These are phyloP conservation scores for Blastobotrys elegans DNA, from an alignment of 1,139 yeast genomes.

Conservation along the genomic window DNA sequence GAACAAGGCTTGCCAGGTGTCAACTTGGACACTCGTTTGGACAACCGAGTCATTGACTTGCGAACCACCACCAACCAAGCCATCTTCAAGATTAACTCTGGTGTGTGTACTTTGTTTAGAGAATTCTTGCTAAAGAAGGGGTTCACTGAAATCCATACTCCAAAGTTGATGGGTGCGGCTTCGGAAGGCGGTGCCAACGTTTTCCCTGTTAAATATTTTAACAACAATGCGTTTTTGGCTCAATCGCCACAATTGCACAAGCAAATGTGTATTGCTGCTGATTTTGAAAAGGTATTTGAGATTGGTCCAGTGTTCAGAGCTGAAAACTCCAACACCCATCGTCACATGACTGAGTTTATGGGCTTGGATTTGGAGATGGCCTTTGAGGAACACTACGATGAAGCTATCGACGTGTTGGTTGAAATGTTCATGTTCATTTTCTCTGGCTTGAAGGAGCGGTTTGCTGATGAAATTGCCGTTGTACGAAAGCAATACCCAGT, in stretches of 20 bases:
- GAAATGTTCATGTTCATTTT: conserved; percentile 88
- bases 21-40: conserved; percentile 92
- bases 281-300: conserved; percentile 93
- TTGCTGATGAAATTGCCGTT: conserved; percentile 73
- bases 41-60: conserved; percentile 89
- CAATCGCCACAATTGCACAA: conserved; percentile 98
- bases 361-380: conserved; percentile 99
- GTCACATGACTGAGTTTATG: conserved; percentile 98
- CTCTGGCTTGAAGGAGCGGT: conserved; percentile 73
- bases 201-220: conserved; percentile 88
- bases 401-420: conserved; percentile 76
- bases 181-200: conserved; percentile 98
- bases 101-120: conserved; percentile 81
- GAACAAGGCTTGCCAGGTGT: conserved; percentile 88
- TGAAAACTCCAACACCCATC: conserved; percentile 96
- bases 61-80: conserved; percentile 98
- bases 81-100: conserved; percentile 88
- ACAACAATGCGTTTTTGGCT: conserved; percentile 87
- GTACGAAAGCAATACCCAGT: conserved; percentile 96
- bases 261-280: conserved; percentile 97
- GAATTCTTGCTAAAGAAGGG: conserved; percentile 68
- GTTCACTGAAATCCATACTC: conserved; percentile 91
- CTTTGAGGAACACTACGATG: conserved; percentile 96
- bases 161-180: conserved; percentile 90
- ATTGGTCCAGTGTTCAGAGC: conserved; percentile 98